Percentiles rank a stretch among this genome's conserved stretches.
These are phyloP conservation scores for Pelagophyceae sp. DNA, from an alignment of 352 stramenopile genomes.

Conservation along the genomic window DNA sequence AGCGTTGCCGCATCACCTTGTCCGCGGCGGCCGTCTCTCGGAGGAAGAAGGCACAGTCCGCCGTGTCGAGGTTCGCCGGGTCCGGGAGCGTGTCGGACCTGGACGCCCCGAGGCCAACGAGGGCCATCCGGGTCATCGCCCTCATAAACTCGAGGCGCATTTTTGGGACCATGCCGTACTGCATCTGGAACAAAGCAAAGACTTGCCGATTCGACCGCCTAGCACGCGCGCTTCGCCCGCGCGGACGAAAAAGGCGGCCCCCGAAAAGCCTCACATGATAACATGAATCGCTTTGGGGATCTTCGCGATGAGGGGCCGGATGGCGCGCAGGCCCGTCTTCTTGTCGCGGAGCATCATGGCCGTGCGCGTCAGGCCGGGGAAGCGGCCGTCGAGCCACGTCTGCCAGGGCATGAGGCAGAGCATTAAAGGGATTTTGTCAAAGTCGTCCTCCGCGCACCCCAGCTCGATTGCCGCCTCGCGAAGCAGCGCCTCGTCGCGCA, in stretches of 20 bases:
- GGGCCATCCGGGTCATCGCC: background rate
- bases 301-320: background rate
- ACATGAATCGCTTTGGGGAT: background rate
- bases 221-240: too few species aligned
- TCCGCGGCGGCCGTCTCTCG: background rate
- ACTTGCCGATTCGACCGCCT: background rate
- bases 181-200: background rate
- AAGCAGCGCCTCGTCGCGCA: background rate
- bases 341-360: background rate
- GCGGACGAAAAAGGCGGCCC: too few species aligned
- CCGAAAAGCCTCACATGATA: too few species aligned
- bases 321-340: background rate
- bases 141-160: background rate
- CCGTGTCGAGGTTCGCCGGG: background rate
- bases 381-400: background rate
- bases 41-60: background rate
- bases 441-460: background rate
- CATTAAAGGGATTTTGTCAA: background rate
- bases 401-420: background rate
- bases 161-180: background rate
- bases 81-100: background rate
- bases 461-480: background rate
- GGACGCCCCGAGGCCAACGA: background rate
- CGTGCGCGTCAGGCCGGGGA: background rate
- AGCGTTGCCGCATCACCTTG: background rate